Evolutionary conservation across 371 early-diverging fungal genomes (phyloP), one percentile per base, ranked within the genome.

Genomic region (Rozella allomycis): DNA sequence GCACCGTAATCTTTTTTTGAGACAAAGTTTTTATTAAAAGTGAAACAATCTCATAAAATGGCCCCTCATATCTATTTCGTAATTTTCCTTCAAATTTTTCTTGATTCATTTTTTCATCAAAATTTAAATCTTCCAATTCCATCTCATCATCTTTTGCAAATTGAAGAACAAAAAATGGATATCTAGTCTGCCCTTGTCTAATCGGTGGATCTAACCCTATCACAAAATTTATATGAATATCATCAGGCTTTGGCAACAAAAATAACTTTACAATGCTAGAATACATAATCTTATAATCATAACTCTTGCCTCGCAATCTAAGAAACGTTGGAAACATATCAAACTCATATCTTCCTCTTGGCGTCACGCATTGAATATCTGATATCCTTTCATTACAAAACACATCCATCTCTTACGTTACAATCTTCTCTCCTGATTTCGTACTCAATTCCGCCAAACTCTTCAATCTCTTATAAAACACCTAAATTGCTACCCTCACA

Each of bases 141-240:
- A 72, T 67, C 37, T 90, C 86, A 35, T 87, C 86, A 38, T 87
- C 85, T 21, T 74, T 62, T 20, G 75, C 72, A 60, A 96, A 85
- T 48, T 91, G 87, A 55, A 96, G 73, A 8, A 91, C 91, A 46
- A 98, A 46, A 60, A 78, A 87, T 4, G 88, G 83, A 59, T 98
- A 96, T 45, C 79, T 67, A 16, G 98, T 97, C 52, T 97, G 96
- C 31, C 99, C 99, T 55, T 97, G 98, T 31, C 94, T 70, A 31
- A 98, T 57, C 10, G 97, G 94, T 28, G 94, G 93, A 41, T 90
- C 87, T 42, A 97, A 61, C 18, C 78, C 81, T 35, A 97, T 67
- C 9, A 94, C 78, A 46, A 97, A 78, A 53, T 82, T 52, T 20
- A 70, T 72, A 45, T 88, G 88, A 32, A 78, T 49, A 38, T 83